Base-by-base conservation (phyloP, 2,329 filamentous ascomycete genomes). In the Tolypocladium endophyticum region DNA sequence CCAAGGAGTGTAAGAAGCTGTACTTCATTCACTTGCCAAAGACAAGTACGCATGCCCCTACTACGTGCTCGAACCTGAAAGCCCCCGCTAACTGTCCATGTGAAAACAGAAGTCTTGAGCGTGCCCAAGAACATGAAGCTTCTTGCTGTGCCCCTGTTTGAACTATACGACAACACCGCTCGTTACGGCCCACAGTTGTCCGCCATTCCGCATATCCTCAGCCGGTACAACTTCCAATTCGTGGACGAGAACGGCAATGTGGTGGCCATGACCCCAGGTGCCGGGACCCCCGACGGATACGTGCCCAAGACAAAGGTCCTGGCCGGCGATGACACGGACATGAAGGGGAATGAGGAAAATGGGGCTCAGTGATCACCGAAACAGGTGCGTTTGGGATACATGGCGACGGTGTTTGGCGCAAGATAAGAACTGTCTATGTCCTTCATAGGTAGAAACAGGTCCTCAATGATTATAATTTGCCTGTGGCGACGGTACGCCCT, bases 91-190 rank as follows among this genome's bases (percentile, higher is more conserved):
- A 59, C 39, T 28, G 53, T 57, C 58, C 52, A 62, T 58, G 56
- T 57, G 39, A 38, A 35, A 36, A 59, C 72, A 96, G 92, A 97
- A 78, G 89, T 97, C 18, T 82, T 99, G 52, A 95, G 90, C 69
- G 94, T 99, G 11, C 94, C 94, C 0, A 99, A 99, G 79, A 99
- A 99, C 77, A 97, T 99, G 94, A 99, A 99, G 74, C 86, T 99
- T 30, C 87, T 99, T 47, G 94, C 94, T 1, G 94, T 99, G 1
- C 94, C 94, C 0, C 81, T 99, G 0, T 97, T 97, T 75, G 94
- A 99, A 77, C 85, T 99, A 45, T 99, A 99, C 79, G 94, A 99
- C 70, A 99, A 99, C 75, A 96, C 91, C 0, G 89, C 88, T 16
- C 83, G 94, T 61, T 99, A 99, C 72, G 94, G 94, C 0, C 94